Evolutionary conservation across 2,329 filamentous ascomycete genomes (phyloP).

Genomic region (Cercospora nicotianae): DNA sequence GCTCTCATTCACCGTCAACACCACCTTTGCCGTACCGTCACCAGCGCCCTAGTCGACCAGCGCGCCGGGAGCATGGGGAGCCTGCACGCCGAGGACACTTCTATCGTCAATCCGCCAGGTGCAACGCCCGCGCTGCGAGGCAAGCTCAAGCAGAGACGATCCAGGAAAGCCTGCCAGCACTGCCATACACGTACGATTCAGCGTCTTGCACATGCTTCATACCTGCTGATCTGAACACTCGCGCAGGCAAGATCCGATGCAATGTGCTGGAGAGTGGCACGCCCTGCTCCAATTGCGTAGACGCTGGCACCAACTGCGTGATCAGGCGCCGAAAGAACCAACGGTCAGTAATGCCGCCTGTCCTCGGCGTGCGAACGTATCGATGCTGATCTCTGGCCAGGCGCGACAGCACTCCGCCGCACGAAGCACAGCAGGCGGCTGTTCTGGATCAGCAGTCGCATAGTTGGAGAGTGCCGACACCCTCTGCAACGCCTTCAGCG

Average conservation of each 20-base stretch:
- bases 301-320: conserved; percentile 25
- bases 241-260: conserved; percentile 23
- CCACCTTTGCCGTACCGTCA: conserved; percentile 13
- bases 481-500: conserved; percentile 16
- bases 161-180: conserved; percentile 26
- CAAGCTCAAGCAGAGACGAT: conserved; percentile 28
- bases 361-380: conserved; percentile 1
- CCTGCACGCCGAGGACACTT: conserved; percentile 16
- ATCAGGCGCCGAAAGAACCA: conserved; percentile 28
- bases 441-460: conserved; percentile 26
- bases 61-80: not conserved
- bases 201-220: not conserved
- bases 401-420: conserved; percentile 26
- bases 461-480: conserved; percentile 26
- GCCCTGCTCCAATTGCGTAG: conserved; percentile 29
- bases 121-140: conserved; percentile 15
- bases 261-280: conserved; percentile 26
- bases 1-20: conserved; percentile 5
- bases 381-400: conserved; percentile 19
- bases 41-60: conserved; percentile 1
- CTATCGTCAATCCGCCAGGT: not conserved
- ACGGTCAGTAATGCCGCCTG: conserved; percentile 14
- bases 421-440: conserved; percentile 21
- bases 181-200: conserved; percentile 22
- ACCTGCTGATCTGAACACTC: not conserved